Conservation (phyloP, 768 basidiomycete genomes). For the Agaricus blazei region DNA sequence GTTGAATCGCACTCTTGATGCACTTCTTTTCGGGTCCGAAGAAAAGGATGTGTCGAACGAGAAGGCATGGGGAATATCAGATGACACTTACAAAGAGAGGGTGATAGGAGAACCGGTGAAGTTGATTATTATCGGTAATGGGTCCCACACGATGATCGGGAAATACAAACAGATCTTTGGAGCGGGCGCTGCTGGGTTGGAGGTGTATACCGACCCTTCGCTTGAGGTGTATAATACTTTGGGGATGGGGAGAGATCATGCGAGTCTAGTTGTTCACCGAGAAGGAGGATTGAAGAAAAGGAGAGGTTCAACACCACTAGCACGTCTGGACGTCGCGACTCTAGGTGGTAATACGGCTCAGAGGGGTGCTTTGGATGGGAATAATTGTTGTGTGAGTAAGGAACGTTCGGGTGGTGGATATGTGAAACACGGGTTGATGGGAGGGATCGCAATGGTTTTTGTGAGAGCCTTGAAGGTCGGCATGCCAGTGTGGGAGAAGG, state of each 20-base stretch:
- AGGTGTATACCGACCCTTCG: conserved; percentile 77
- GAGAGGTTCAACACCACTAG: not conserved
- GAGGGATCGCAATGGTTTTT: conserved; percentile 72
- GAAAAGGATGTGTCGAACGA: conserved; percentile 16
- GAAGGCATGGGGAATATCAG: conserved; percentile 11
- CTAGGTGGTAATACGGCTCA: not conserved
- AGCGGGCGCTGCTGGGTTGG: conserved; percentile 43
- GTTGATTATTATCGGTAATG: conserved; percentile 75
- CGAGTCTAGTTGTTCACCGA: not conserved
- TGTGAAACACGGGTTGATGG: conserved; percentile 57
- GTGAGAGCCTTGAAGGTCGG: conserved; percentile 63
- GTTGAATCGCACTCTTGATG: conserved; percentile 28
- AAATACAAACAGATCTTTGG: conserved; percentile 77
- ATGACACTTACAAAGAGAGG: not conserved
- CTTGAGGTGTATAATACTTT: conserved; percentile 64
- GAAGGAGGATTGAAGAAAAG: conserved; percentile 4
- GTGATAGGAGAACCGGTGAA: conserved; percentile 33
- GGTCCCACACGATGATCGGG: conserved; percentile 68
- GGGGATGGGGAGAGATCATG: conserved; percentile 38
- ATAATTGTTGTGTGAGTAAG: not conserved
- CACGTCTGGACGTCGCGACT: conserved; percentile 3
- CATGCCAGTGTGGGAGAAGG: conserved; percentile 80
- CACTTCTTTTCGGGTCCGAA: conserved; percentile 26
- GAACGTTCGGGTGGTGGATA: conserved; percentile 36
- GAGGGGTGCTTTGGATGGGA: not conserved